Conservation (phyloP, 1,139 yeast genomes). For the Scheffersomyces insectosa region DNA sequence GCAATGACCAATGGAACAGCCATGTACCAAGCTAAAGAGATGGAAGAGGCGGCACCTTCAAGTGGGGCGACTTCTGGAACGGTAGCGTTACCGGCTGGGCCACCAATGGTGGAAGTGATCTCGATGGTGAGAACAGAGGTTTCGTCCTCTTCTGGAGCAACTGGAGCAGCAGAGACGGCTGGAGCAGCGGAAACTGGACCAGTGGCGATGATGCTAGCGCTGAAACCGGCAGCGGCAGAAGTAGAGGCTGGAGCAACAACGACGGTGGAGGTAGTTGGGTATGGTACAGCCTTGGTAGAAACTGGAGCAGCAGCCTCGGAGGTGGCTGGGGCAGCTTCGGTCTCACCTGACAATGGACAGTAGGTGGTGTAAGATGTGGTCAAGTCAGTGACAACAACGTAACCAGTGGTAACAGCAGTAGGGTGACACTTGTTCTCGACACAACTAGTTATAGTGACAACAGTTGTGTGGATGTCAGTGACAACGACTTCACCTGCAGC, state of each 20-base stretch:
- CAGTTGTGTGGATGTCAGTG: slow-evolving; percentile 17
- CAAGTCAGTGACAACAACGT: slow-evolving; percentile 3
- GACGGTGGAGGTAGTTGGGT: not conserved
- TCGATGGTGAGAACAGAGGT: not conserved
- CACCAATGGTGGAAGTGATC: not conserved
- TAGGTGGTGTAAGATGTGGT: slow-evolving; percentile 13
- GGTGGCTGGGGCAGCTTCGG: not conserved
- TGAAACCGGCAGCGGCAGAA: not conserved
- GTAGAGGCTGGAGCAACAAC: not conserved
- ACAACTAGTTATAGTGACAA: slow-evolving; percentile 19
- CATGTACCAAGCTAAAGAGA: not conserved
- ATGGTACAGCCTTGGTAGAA: slow-evolving; percentile 1
- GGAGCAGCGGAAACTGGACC: not conserved
- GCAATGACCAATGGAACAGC: not conserved
- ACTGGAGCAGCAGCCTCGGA: slow-evolving; percentile 8
- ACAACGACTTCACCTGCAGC: slow-evolving; percentile 13
- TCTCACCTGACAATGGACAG: slow-evolving; percentile 13
- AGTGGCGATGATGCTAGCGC: not conserved
- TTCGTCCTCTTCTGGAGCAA: not conserved
- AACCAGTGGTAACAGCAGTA: slow-evolving; percentile 6
- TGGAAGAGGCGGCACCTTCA: not conserved
- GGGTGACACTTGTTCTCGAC: slow-evolving; percentile 4
- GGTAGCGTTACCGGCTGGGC: not conserved
- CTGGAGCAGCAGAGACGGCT: not conserved
- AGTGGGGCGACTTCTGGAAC: not conserved